Evolutionary conservation across 306 rosid species (phyloP), one percentile per base, ranked within the genome.

Genomic region (Quercus wislizeni): DNA sequence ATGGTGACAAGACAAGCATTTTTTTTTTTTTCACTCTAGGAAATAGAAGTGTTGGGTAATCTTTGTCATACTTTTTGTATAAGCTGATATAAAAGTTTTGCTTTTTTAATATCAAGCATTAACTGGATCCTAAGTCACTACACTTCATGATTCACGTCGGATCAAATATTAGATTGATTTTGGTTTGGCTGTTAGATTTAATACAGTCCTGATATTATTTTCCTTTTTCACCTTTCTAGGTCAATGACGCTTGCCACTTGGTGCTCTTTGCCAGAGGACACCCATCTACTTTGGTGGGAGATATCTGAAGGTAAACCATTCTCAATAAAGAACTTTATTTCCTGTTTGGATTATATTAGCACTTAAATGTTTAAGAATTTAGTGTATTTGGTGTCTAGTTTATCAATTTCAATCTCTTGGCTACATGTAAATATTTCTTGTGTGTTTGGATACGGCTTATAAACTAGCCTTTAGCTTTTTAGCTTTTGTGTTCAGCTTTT

Each of bases 221-320:
- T 7, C 4, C 20, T 51, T 83, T 76, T 73, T 57, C 31, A 77
- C 51, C 30, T 70, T 69, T 84, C 75, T 78, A 93, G 98, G 79
- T 54, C 76, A 84, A 73, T 78, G 88, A 87, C 74, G 93, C 97
- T 55, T 93, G 92, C 74, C 90, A 74, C 55, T 86, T 90, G 83
- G 87, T 86, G 71, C 68, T 81, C 49, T 19, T 43, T 90, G 89
- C 87, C 76, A 69, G 77, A 77, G 93, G 63, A 83, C 87, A 7
- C 92, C 90, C 51, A 74, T 89, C 73, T 94, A 80, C 85, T 76
- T 94, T 83, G 91, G 91, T 84, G 98, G 98, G 83, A 86, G 98
- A 88, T 94, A 92, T 85, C 85, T 90, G 64, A 92, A 91, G 93
- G 98, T 92, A 79, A 71, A 52, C 76, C n/a, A 41, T 18, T 65